Base-by-base conservation (phyloP, 2,329 filamentous ascomycete species). In the Lasiodiplodia hormozganensis region DNA sequence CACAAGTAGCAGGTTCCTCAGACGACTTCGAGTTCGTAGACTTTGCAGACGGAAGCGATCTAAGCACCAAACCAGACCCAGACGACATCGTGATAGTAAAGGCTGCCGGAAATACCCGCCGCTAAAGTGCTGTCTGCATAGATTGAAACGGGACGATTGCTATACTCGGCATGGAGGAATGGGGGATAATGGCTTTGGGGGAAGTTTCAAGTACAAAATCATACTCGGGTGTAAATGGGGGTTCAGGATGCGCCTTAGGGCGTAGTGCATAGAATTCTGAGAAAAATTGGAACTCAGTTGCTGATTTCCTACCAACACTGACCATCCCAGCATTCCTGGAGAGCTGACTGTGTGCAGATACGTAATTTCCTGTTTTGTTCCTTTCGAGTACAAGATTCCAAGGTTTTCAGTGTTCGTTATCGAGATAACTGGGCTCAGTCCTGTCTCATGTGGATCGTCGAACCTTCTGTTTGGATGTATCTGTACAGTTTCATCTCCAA, bases 231-330 rank as follows among this genome's bases (percentile, higher is more conserved):
- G 43, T 47, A 18, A 28, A 56, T 1, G 28, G 23, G 25, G 52
- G 10, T 47, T 47, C 43, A 21, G 2, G 18, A 16, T 21, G 8
- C n/a, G 18, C 43, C 43, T 47, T 18, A n/a, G n/a, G 43, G 43
- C 43, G 8, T 47, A 47, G 43, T 21, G 43, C 54, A 58, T 38
- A 58, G 38, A 58, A 58, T 5, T 34, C 10, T 11, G 11, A 58
- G 34, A 40, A 58, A 28, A 58, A 58, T 23, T 12, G 54, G 54
- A 58, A 58, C 16, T 58, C 31, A 58, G 40, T 23, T 16, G 14
- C 23, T 58, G 54, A 16, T 58, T 58, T 40, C 54, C 21, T 38
- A 38, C n/a, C 54, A 58, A 40, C 21, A 38, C 21, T 40, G 54
- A 56, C n/a, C 7, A 12, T 31, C 5, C 11, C 23, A 40, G 53